These are phyloP conservation scores for Pseudozyma tsukubaensis DNA, from an alignment of 1,284 basidiomycete genomes.

Conservation along the genomic window DNA sequence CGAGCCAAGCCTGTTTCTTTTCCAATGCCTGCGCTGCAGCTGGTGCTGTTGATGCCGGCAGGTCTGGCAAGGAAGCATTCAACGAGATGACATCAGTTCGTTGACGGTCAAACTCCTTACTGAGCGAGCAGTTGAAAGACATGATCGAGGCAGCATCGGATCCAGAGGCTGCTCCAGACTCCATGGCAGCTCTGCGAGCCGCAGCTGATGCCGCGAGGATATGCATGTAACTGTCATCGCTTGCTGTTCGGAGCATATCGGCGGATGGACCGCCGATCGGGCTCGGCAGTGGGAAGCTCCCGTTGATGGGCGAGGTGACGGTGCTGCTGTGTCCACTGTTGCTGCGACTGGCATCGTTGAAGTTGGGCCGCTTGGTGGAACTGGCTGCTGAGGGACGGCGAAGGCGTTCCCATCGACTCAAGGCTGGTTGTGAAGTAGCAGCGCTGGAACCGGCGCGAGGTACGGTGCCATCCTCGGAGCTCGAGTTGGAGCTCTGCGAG, in stretches of 20 bases:
- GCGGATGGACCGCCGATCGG: slow-evolving; percentile 18
- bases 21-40: slow-evolving; percentile 1
- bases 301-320: slow-evolving; percentile 28
- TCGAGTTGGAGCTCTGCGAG: slow-evolving; percentile 41
- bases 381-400: slow-evolving; percentile 43
- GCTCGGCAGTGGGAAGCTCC: slow-evolving; percentile 27
- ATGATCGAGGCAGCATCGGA: slow-evolving; percentile 39
- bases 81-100: slow-evolving; percentile 16
- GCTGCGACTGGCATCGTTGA: slow-evolving; percentile 34
- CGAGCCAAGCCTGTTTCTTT: slow-evolving; percentile 41
- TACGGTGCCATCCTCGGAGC: slow-evolving; percentile 36
- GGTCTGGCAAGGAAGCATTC: slow-evolving; percentile 16
- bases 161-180: slow-evolving; percentile 9
- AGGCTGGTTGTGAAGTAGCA: slow-evolving; percentile 14
- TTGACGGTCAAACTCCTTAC: slow-evolving; percentile 46
- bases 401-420: slow-evolving; percentile 46
- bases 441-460: slow-evolving; percentile 26
- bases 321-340: slow-evolving; percentile 27
- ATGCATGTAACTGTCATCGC: slow-evolving; percentile 48
- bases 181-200: slow-evolving; percentile 23
- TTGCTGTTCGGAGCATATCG: slow-evolving; percentile 42
- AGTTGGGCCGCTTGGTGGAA: slow-evolving; percentile 41
- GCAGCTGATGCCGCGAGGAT: slow-evolving; percentile 42
- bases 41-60: not conserved
- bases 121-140: slow-evolving; percentile 43